phyloP scores from a whole-genome alignment of 768 basidiomycete genomes.

The Sarcodon sp. region DNA sequence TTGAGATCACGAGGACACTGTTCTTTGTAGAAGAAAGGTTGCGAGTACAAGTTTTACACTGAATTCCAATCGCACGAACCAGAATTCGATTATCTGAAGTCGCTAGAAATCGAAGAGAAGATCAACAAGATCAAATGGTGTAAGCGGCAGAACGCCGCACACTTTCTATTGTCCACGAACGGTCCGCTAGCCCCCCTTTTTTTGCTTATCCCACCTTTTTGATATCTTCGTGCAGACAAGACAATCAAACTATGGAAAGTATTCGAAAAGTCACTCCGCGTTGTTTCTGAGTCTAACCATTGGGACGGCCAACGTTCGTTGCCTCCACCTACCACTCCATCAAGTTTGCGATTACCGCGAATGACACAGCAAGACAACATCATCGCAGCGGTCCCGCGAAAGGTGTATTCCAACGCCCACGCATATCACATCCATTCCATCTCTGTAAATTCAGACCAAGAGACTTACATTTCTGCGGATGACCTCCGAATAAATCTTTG shows the following conservation, averaged over 20 bases:
- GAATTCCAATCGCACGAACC: slow-evolving; percentile 99
- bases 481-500: slow-evolving; percentile 95
- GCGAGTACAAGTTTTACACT: slow-evolving; percentile 99
- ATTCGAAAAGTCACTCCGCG: slow-evolving; percentile 94
- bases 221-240: slow-evolving; percentile 55
- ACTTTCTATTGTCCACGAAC: slow-evolving; percentile 95
- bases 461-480: slow-evolving; percentile 99
- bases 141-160: slow-evolving; percentile 93
- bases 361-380: slow-evolving; percentile 95
- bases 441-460: slow-evolving; percentile 97
- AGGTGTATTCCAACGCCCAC: slow-evolving; percentile 98
- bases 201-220: neutral
- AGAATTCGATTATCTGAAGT: slow-evolving; percentile 99
- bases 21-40: slow-evolving; percentile 82
- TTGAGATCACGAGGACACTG: neutral
- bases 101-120: slow-evolving; percentile 99
- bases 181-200: slow-evolving; percentile 35
- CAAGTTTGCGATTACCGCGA: slow-evolving; percentile 74
- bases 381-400: slow-evolving; percentile 95
- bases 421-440: slow-evolving; percentile 99
- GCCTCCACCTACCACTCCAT: slow-evolving; percentile 42
- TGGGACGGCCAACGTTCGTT: slow-evolving; percentile 64
- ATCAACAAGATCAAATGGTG: slow-evolving; percentile 99
- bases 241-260: slow-evolving; percentile 99
- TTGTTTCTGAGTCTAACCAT: slow-evolving; percentile 95